Conservation (phyloP, 371 early-diverging fungal species). For the Caulochytrium protostelioides region DNA sequence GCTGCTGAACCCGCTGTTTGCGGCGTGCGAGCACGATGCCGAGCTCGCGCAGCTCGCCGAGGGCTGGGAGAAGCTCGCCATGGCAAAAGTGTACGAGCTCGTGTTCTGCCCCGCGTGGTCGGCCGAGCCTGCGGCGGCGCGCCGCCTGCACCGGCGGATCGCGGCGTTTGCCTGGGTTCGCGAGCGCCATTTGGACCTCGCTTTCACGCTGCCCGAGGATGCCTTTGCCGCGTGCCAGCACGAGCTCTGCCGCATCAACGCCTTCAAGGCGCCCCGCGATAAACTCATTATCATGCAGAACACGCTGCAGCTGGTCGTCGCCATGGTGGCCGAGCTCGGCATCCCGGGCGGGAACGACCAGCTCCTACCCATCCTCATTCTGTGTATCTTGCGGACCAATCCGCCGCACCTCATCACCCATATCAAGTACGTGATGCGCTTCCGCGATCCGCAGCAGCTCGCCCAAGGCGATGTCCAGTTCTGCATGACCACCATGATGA, state of each 20-base stretch:
- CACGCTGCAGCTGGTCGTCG: slow-evolving; percentile 18
- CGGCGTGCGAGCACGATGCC: slow-evolving; percentile 8
- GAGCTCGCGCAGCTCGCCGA: slow-evolving; percentile 17
- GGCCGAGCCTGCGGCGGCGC: slow-evolving; percentile 14
- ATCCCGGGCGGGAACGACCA: slow-evolving; percentile 14
- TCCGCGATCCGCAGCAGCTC: slow-evolving; percentile 15
- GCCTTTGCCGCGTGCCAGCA: slow-evolving; percentile 16
- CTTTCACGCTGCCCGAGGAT: slow-evolving; percentile 10
- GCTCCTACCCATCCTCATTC: slow-evolving; percentile 20
- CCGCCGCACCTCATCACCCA: slow-evolving; percentile 23
- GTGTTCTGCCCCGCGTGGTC: slow-evolving; percentile 17
- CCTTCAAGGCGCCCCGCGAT: slow-evolving; percentile 21
- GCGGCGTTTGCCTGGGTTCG: slow-evolving; percentile 16
- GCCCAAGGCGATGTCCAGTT: slow-evolving; percentile 20
- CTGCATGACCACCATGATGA: slow-evolving; percentile 25
- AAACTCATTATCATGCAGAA: slow-evolving; percentile 21
- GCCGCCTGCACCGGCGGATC: slow-evolving; percentile 13
- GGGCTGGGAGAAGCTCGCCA: slow-evolving; percentile 30
- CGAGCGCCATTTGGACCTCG: slow-evolving; percentile 22
- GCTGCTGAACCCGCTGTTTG: slow-evolving; percentile 12
- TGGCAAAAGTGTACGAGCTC: slow-evolving; percentile 18
- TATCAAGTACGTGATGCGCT: slow-evolving; percentile 25
- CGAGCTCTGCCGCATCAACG: slow-evolving; percentile 18
- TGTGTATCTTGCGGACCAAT: slow-evolving; percentile 17
- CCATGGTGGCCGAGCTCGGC: slow-evolving; percentile 1